These are phyloP conservation scores for Coprinopsis strossmayeri DNA, from an alignment of 768 basidiomycete genomes.

Conservation along the genomic window DNA sequence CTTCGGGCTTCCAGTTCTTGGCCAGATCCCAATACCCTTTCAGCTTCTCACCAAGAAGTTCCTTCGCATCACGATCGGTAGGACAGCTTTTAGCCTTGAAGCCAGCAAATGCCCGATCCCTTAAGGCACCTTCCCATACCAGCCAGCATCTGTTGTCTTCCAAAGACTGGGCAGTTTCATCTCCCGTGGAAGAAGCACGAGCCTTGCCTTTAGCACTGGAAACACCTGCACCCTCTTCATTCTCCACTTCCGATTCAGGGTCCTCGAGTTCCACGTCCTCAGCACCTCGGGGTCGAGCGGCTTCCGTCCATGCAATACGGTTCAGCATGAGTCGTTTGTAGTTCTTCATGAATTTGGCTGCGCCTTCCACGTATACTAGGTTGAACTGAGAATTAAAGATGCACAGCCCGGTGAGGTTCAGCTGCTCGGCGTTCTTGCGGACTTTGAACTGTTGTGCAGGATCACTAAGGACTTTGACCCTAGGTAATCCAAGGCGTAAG, in stretches of 20 bases:
- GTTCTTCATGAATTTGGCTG: conserved; percentile 73
- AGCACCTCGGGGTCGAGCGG: conserved; percentile 69
- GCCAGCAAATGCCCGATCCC: conserved; percentile 71
- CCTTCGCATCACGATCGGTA: conserved; percentile 81
- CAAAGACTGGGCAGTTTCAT: conserved; percentile 41
- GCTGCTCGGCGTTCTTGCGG: conserved; percentile 91
- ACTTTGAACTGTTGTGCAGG: conserved; percentile 95
- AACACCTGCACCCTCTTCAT: conserved; percentile 17
- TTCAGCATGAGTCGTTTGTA: conserved; percentile 84
- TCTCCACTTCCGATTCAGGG: conserved; percentile 35
- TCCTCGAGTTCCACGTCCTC: conserved; percentile 67
- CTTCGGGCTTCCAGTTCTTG: conserved; percentile 83
- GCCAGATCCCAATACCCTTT: conserved; percentile 93
- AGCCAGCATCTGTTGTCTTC: conserved; percentile 85
- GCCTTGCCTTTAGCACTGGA: conserved; percentile 24
- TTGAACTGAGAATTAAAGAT: conserved; percentile 88
- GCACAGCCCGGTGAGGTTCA: conserved; percentile 80
- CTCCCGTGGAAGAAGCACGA: conserved; percentile 18
- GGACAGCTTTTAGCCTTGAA: conserved; percentile 83
- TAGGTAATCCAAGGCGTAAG: conserved; percentile 19
- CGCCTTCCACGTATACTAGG: conserved; percentile 92
- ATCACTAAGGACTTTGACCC: conserved; percentile 85
- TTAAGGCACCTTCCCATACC: conserved; percentile 88
- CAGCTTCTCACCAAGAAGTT: conserved; percentile 76
- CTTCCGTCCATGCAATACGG: conserved; percentile 92